These are phyloP conservation scores for Pholiota molesta DNA, from an alignment of 768 basidiomycete species.

Conservation along the genomic window DNA sequence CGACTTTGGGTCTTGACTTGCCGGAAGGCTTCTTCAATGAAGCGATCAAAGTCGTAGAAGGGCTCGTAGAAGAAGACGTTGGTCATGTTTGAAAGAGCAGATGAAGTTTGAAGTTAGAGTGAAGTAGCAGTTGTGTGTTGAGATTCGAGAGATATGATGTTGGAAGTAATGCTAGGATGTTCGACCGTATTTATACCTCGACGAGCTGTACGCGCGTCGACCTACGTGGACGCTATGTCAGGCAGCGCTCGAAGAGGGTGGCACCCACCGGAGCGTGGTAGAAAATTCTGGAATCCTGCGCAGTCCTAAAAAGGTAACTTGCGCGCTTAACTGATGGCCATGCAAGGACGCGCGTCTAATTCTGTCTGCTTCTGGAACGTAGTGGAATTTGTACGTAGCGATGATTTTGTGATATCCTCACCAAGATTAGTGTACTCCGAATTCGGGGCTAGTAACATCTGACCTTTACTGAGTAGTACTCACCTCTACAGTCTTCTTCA, in stretches of 20 bases:
- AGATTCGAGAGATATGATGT: too few species aligned
- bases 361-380: too few species aligned
- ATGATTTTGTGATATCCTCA: too few species aligned
- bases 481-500: too few species aligned
- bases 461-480: too few species aligned
- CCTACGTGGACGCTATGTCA: background rate
- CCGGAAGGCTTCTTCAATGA: conserved; percentile 32
- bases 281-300: background rate
- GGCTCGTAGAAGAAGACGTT: conserved; percentile 9
- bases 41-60: conserved; percentile 36
- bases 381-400: too few species aligned
- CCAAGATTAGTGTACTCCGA: too few species aligned
- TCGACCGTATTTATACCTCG: background rate
- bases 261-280: background rate
- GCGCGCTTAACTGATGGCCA: background rate
- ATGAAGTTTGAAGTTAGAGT: background rate
- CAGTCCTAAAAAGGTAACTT: background rate
- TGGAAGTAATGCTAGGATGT: background rate
- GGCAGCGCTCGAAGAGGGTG: background rate
- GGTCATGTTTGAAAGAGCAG: background rate
- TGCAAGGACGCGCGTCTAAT: background rate
- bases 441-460: too few species aligned
- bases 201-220: background rate
- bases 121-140: background rate
- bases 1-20: background rate